phyloP scores from a whole-genome alignment of 352 stramenopile genomes.

The Globisporangium radiosum region DNA sequence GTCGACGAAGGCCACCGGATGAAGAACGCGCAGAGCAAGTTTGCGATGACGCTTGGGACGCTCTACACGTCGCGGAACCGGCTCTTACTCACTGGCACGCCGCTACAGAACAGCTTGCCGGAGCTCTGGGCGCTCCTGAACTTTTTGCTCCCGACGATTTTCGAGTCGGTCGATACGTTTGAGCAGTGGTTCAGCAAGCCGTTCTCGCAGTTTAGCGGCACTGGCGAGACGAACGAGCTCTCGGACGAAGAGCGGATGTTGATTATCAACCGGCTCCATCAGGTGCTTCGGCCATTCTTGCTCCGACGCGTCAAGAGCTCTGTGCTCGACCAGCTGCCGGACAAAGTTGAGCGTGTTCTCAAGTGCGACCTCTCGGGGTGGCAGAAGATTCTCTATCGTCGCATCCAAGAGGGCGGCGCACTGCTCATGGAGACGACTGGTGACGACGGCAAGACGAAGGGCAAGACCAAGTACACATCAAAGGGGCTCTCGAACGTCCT shows the following conservation, averaged over 20 bases:
- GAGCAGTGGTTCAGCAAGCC: constrained; percentile 89
- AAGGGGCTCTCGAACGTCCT: constrained; percentile 84
- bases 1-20: constrained; percentile 93
- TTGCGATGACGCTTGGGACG: constrained; percentile 78
- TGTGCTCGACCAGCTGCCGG: constrained; percentile 79
- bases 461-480: constrained; percentile 79
- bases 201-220: constrained; percentile 76
- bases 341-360: constrained; percentile 84
- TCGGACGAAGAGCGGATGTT: constrained; percentile 87
- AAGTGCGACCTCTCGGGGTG: constrained; percentile 83
- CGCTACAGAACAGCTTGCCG: constrained; percentile 96
- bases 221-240: constrained; percentile 71
- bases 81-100: constrained; percentile 97
- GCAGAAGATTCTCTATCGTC: constrained; percentile 87
- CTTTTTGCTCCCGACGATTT: constrained; percentile 90
- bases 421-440: constrained; percentile 74
- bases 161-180: constrained; percentile 87
- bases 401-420: constrained; percentile 83
- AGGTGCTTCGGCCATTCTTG: constrained; percentile 81
- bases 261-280: constrained; percentile 83
- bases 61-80: constrained; percentile 84
- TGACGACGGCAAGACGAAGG: constrained; percentile 52
- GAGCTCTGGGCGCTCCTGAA: constrained; percentile 91
- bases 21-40: constrained; percentile 90
- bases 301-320: constrained; percentile 82